Evolutionary conservation across 768 basidiomycete genomes (phyloP).

Genomic region (Suillus americanus): DNA sequence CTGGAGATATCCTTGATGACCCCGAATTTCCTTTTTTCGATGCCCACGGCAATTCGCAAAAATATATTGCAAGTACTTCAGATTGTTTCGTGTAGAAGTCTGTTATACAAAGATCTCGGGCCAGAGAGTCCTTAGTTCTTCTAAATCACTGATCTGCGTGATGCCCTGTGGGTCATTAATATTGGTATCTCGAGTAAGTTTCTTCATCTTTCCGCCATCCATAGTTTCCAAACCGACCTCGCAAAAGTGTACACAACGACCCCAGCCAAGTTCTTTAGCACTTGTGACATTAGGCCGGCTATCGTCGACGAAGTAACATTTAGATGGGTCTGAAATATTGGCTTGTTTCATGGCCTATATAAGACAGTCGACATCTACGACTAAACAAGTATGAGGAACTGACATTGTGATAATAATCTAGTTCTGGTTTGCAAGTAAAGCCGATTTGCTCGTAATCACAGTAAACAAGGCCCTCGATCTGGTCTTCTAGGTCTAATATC

Average conservation of each 20-base stretch:
- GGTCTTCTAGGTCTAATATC: constrained; percentile 71
- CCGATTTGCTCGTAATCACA: constrained; percentile 71
- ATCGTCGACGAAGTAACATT: constrained; percentile 82
- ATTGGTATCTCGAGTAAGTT: constrained; percentile 38
- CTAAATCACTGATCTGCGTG: constrained; percentile 52
- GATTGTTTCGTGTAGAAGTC: neutral
- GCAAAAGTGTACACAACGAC: constrained; percentile 71
- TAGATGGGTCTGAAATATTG: constrained; percentile 58
- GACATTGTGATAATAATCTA: constrained; percentile 67
- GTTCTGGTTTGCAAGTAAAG: constrained; percentile 82
- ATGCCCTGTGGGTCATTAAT: constrained; percentile 45
- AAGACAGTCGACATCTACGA: constrained; percentile 5
- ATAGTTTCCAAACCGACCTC: constrained; percentile 63
- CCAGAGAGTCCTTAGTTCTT: constrained; percentile 73
- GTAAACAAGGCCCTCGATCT: constrained; percentile 71
- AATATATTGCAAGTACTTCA: neutral
- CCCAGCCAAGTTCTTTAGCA: constrained; percentile 69
- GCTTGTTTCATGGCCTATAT: constrained; percentile 66
- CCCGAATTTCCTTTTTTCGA: too few species aligned
- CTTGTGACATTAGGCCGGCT: constrained; percentile 67
- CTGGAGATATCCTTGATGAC: neutral
- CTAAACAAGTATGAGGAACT: neutral
- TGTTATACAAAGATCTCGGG: constrained; percentile 61
- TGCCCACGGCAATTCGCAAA: neutral
- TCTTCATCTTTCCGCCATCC: constrained; percentile 60